Evolutionary conservation across 306 rosid species (phyloP).

Genomic region (Casuarina glauca): DNA sequence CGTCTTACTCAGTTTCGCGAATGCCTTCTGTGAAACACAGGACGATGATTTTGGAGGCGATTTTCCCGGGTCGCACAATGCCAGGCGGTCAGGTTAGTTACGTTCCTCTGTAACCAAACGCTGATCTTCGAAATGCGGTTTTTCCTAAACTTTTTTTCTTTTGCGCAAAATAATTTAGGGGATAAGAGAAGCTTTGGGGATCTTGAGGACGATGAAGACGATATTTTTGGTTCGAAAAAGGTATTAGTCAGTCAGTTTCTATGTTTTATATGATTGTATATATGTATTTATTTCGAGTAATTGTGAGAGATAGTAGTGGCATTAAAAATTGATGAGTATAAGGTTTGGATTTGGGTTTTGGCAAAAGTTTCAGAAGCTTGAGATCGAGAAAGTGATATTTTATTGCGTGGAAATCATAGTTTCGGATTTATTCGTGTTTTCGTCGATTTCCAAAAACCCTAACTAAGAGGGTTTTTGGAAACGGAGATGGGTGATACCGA

Average conservation of each 20-base stretch:
- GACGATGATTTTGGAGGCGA: slow-evolving; percentile 89
- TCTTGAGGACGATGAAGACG: slow-evolving; percentile 64
- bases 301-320: not conserved
- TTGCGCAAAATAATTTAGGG: slow-evolving; percentile 30
- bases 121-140: slow-evolving; percentile 10
- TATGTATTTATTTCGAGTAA: not conserved
- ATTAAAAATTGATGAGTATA: not conserved
- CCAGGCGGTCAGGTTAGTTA: slow-evolving; percentile 54
- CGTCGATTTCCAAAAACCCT: not conserved
- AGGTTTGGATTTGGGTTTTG: not conserved
- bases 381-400: not conserved
- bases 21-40: slow-evolving; percentile 33
- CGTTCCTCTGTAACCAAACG: not conserved
- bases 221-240: slow-evolving; percentile 62
- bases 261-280: not conserved
- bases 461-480: too few species aligned
- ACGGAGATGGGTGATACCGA: too few species aligned
- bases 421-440: not conserved
- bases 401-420: not conserved
- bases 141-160: not conserved
- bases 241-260: slow-evolving; percentile 25
- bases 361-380: not conserved
- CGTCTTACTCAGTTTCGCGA: not conserved
- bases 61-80: slow-evolving; percentile 40
- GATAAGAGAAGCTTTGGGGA: slow-evolving; percentile 72